A percentile compares a stretch with the other conserved stretches of the same genome.
These are phyloP conservation scores for Ceratocystis papillata DNA, from an alignment of 2,329 filamentous ascomycete species.

Conservation along the genomic window DNA sequence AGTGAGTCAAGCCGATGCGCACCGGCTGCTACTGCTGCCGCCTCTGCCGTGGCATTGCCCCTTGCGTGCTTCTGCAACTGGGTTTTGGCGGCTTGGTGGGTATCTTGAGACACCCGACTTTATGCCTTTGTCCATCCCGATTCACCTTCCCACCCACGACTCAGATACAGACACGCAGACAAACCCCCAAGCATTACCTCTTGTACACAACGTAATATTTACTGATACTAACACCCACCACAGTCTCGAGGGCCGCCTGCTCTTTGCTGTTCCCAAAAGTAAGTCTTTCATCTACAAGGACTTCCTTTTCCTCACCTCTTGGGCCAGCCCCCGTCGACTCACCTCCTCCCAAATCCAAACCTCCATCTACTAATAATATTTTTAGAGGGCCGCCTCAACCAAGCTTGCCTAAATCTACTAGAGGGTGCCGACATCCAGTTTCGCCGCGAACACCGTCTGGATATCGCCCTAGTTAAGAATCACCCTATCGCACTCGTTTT, in stretches of 20 bases:
- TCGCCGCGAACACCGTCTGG: constrained; percentile 83
- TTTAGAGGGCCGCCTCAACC: constrained; percentile 82
- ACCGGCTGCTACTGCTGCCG: constrained; percentile 17
- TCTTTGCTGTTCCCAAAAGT: constrained; percentile 99
- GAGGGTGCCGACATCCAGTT: constrained; percentile 95
- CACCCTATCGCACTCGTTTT: constrained; percentile 91
- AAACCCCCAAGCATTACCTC: background rate
- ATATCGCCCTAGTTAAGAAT: constrained; percentile 97
- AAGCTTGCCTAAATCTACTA: constrained; percentile 78
- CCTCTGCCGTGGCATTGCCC: background rate
- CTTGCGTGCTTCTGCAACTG: background rate
- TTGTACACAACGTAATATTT: background rate
- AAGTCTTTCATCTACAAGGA: constrained; percentile 35
- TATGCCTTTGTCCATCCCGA: background rate
- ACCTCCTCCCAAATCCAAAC: background rate
- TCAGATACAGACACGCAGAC: background rate
- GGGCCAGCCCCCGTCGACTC: background rate
- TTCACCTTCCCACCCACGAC: background rate
- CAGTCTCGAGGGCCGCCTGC: constrained; percentile 80
- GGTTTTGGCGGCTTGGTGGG: background rate
- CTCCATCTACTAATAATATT: constrained; percentile 25
- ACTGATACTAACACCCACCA: background rate
- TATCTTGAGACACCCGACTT: background rate
- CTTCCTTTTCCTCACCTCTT: background rate
- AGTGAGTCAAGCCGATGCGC: constrained; percentile 35